A percentile compares a stretch with the other conserved stretches of the same genome.
Evolutionary conservation across 2,329 filamentous ascomycete genomes (phyloP).

Genomic region (Cladosporium sp.): DNA sequence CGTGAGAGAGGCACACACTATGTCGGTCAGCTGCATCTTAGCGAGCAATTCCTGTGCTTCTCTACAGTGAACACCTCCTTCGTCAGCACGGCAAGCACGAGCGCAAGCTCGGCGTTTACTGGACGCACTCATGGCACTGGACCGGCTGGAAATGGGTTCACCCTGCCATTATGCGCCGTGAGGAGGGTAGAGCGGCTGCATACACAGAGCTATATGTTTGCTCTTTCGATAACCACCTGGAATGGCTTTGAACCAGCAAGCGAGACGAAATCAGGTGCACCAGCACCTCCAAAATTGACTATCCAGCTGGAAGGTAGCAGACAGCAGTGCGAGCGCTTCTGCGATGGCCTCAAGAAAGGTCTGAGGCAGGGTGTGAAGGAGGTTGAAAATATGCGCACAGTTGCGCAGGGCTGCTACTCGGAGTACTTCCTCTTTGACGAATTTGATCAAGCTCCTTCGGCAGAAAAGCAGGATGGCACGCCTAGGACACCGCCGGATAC

Average conservation of each 20-base stretch:
- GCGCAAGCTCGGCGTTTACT: constrained; percentile 79
- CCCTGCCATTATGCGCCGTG: constrained; percentile 86
- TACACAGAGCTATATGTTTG: constrained; percentile 88
- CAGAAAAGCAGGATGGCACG: constrained; percentile 37
- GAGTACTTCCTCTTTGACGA: constrained; percentile 61
- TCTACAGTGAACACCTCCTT: constrained; percentile 92
- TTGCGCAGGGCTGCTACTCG: constrained; percentile 85
- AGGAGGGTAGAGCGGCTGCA: constrained; percentile 89
- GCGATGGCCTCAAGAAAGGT: constrained; percentile 89
- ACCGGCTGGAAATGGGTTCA: constrained; percentile 93
- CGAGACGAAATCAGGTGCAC: constrained; percentile 50
- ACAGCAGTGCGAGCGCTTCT: constrained; percentile 90
- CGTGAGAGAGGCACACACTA: constrained; percentile 68
- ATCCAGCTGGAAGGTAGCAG: constrained; percentile 87
- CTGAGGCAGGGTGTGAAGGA: constrained; percentile 83
- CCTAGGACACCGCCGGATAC: constrained; percentile 70
- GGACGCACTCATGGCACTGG: constrained; percentile 92
- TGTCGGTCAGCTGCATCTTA: constrained; percentile 87
- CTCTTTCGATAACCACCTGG: constrained; percentile 84
- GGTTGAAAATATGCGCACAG: constrained; percentile 77
- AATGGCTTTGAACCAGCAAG: constrained; percentile 44
- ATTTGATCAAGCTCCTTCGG: constrained; percentile 48
- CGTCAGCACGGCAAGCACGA: constrained; percentile 73
- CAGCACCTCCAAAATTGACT: constrained; percentile 81
- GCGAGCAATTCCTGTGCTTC: constrained; percentile 94